Evolutionary conservation across 2,329 filamentous ascomycete species (phyloP).

Genomic region (Gyromitra esculenta): DNA sequence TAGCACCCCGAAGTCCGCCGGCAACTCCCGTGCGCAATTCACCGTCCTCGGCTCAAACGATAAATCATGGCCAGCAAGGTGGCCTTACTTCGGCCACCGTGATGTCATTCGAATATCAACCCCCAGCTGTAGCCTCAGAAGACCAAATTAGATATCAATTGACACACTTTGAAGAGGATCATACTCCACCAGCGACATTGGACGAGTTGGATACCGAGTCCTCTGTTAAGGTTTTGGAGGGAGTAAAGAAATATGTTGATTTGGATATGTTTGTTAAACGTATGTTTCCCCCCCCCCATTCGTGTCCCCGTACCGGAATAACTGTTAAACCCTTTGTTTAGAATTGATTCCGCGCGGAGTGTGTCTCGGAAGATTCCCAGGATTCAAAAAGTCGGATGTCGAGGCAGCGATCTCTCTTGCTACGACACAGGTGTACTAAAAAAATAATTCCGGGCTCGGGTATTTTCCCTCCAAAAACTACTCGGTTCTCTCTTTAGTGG

Average conservation of each 20-base stretch:
- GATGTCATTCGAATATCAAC: slow-evolving; percentile 28
- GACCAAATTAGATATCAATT: slow-evolving; percentile 16
- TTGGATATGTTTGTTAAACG: slow-evolving; percentile 52
- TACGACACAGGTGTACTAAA: slow-evolving; percentile 41
- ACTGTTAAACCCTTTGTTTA: slow-evolving; percentile 13
- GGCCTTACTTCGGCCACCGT: slow-evolving; percentile 36
- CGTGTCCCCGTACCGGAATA: neutral
- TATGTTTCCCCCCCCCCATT: slow-evolving; percentile 1
- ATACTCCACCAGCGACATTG: slow-evolving; percentile 16
- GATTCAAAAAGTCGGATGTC: slow-evolving; percentile 52
- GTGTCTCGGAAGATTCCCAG: slow-evolving; percentile 52
- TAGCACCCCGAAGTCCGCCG: slow-evolving; percentile 9
- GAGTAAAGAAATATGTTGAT: slow-evolving; percentile 45
- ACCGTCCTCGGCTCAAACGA: neutral
- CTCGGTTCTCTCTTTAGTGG: neutral
- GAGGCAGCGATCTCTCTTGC: slow-evolving; percentile 48
- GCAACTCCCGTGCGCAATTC: neutral
- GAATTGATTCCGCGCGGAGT: slow-evolving; percentile 46
- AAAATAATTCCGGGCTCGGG: no score
- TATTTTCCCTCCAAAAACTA: neutral
- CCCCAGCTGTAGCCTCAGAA: slow-evolving; percentile 4
- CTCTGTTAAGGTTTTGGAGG: slow-evolving; percentile 35
- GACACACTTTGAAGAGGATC: slow-evolving; percentile 20
- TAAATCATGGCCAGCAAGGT: slow-evolving; percentile 14
- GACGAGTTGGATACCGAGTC: slow-evolving; percentile 10